A percentile compares a stretch with the other conserved stretches of the same genome.
Conservation (phyloP, 108 stramenopile species). For the Cyclotella kingstonii region DNA sequence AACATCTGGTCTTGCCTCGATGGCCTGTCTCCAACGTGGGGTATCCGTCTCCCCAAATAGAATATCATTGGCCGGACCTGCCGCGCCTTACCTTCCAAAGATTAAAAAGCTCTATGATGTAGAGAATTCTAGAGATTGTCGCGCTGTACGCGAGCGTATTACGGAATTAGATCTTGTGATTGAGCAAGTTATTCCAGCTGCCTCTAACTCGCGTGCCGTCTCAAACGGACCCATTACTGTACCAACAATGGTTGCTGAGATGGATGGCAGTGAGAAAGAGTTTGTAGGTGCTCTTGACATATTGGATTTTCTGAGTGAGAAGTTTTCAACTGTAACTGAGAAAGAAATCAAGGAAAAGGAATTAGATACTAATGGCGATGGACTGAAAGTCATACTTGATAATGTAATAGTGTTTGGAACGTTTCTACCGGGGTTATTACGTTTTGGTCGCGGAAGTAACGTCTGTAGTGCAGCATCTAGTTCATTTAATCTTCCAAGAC, state of each 20-base stretch:
- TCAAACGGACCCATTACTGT: not conserved
- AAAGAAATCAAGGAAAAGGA: not conserved
- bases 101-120: constrained; percentile 51
- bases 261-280: constrained; percentile 34
- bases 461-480: constrained; percentile 31
- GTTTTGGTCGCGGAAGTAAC: constrained; percentile 22
- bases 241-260: constrained; percentile 32
- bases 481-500: constrained; percentile 2
- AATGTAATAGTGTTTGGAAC: not conserved
- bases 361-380: not conserved
- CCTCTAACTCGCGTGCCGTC: constrained; percentile 6
- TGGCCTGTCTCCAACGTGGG: constrained; percentile 52
- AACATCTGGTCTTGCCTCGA: constrained; percentile 69
- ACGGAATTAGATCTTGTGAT: constrained; percentile 83
- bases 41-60: constrained; percentile 35
- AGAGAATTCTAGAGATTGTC: constrained; percentile 56
- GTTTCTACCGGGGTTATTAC: constrained; percentile 26
- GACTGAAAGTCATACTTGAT: not conserved
- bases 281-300: constrained; percentile 38
- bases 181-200: constrained; percentile 45
- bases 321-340: constrained; percentile 11
- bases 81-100: constrained; percentile 12
- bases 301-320: constrained; percentile 18
- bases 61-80: constrained; percentile 12
- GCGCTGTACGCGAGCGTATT: constrained; percentile 74